These are phyloP conservation scores for Baudoinia panamericana DNA, from an alignment of 495 filamentous ascomycete species.

Conservation along the genomic window DNA sequence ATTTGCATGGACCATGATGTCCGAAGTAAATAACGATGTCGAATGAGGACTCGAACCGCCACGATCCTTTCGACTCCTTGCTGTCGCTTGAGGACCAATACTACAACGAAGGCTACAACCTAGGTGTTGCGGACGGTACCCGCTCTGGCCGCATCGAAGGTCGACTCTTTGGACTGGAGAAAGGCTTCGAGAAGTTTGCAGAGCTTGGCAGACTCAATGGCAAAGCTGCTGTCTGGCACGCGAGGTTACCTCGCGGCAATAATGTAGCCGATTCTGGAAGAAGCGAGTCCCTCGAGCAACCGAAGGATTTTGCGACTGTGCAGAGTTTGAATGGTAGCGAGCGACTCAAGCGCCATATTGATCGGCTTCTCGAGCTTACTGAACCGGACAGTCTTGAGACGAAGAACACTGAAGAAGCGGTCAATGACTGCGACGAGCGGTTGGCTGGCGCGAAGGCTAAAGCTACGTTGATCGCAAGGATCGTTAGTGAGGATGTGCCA, in stretches of 20 bases:
- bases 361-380: slow-evolving; percentile 56
- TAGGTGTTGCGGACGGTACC: slow-evolving; percentile 66
- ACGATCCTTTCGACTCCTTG: slow-evolving; percentile 47
- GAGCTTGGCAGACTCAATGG: slow-evolving; percentile 71
- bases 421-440: slow-evolving; percentile 75
- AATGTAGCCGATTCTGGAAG: neutral
- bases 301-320: no score
- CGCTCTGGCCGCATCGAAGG: slow-evolving; percentile 75
- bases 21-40: no score
- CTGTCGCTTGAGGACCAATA: slow-evolving; percentile 71
- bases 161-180: slow-evolving; percentile 75
- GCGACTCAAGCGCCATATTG: slow-evolving; percentile 60
- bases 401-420: slow-evolving; percentile 69
- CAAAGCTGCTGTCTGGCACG: slow-evolving; percentile 68
- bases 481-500: slow-evolving; percentile 42
- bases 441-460: slow-evolving; percentile 68
- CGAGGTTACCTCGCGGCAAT: slow-evolving; percentile 31
- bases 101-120: slow-evolving; percentile 68
- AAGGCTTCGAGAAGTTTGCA: slow-evolving; percentile 82
- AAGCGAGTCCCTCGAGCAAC: neutral
- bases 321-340: no score
- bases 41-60: slow-evolving; percentile 25
- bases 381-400: slow-evolving; percentile 67
- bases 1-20: no score
- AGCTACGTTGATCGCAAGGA: slow-evolving; percentile 63